Base-by-base conservation (phyloP, 179 eudicot genomes). In the Carnegiea gigantea region DNA sequence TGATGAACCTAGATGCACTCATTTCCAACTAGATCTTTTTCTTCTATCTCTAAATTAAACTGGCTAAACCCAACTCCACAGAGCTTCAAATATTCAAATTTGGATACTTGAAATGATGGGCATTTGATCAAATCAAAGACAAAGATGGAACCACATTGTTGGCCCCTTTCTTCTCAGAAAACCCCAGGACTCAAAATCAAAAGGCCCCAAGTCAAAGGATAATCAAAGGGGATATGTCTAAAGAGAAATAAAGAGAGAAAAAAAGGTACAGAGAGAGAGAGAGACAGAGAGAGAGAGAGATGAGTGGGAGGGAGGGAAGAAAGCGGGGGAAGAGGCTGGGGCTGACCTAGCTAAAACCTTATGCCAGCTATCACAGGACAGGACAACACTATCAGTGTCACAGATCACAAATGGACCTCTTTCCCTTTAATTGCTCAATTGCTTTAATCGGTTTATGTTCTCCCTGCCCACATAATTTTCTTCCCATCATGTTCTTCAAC, bases 1-100 rank as follows among this genome's bases (percentile, higher is more conserved):
- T 79, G 75, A 79, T 79, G 75, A 79, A 79, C 76, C 81, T 79
- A 46, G 81, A 79, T 21, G 81, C 81, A 4, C 81, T 79, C 81
- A 79, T 79, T 79, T 68, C 36, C 76, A 18, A 9, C 60, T 57
- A 77, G 77, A 70, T 82, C 84, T 76, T 75, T 24, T 48, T 26
- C 23, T n/a, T 59, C 44, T 40, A 40, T 26, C 26, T 38, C 30
- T 33, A 26, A n/a, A 9, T 48, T 48, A 6, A 20, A 30, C 76
- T 24, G 24, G 53, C 43, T n/a, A 17, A 23, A 9, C 21, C 79
- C 76, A 76, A 26, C 44, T 70, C 48, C 67, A 38, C n/a, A 43
- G 68, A 68, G 54, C 70, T 76, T 67, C 8, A 18, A 33, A 38
- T 64, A 48, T 67, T 53, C 65, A 83, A 83, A 78, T 26, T 30